Conservation (phyloP, 2,329 filamentous ascomycete species). For the Penicillium sp. region DNA sequence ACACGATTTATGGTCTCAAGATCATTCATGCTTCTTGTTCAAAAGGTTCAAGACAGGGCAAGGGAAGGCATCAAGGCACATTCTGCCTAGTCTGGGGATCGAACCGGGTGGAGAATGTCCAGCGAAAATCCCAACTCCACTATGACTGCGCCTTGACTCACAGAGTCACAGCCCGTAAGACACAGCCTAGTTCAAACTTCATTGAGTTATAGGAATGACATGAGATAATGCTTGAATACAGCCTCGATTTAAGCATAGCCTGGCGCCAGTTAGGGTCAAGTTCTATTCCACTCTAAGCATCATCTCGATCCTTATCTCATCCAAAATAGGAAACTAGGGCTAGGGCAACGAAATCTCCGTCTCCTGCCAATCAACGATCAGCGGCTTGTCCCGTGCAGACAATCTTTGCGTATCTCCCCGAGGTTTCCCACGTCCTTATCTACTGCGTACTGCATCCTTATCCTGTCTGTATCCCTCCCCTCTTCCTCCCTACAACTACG, state of each 20-base stretch:
- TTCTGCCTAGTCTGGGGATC: slow-evolving; percentile 3
- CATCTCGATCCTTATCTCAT: not conserved
- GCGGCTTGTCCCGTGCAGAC: slow-evolving; percentile 20
- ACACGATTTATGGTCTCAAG: not conserved
- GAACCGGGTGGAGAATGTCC: slow-evolving; percentile 6
- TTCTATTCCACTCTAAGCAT: not conserved
- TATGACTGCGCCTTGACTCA: slow-evolving; percentile 17
- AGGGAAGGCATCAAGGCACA: not conserved
- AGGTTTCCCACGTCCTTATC: slow-evolving; percentile 17
- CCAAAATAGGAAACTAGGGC: slow-evolving; percentile 21
- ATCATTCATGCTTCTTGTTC: not conserved
- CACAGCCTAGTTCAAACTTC: too few species aligned
- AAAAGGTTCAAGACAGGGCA: not conserved
- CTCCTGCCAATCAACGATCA: slow-evolving; percentile 21
- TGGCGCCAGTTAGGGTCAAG: not conserved
- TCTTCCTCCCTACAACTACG: not conserved
- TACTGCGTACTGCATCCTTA: slow-evolving; percentile 6
- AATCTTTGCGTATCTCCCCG: slow-evolving; percentile 8
- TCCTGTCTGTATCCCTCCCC: slow-evolving; percentile 11
- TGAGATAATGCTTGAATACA: not conserved
- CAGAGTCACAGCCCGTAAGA: slow-evolving; percentile 15
- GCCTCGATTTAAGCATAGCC: not conserved
- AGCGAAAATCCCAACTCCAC: slow-evolving; percentile 9
- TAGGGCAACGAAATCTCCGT: slow-evolving; percentile 17
- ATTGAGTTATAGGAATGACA: not conserved